A percentile compares a stretch with the other conserved stretches of the same genome.
phyloP scores from a whole-genome alignment of 768 basidiomycete genomes.

The Amanita phalloides region DNA sequence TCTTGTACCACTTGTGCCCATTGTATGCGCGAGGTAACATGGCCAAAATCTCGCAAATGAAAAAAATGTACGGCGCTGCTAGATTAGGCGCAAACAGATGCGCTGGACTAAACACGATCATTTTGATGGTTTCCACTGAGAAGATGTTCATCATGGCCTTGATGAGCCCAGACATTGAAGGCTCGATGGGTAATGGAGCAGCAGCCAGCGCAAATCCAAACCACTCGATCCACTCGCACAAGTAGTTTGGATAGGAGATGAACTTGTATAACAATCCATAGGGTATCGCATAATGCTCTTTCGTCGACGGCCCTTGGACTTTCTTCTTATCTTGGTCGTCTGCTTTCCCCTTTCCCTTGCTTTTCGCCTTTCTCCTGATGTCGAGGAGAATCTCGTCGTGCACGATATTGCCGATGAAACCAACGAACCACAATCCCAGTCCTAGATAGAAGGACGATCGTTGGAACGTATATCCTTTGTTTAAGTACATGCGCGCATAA shows the following conservation, averaged over 20 bases:
- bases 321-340: constrained; percentile 13
- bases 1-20: constrained; percentile 81
- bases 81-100: constrained; percentile 29
- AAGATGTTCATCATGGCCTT: neutral
- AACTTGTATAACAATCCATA: constrained; percentile 65
- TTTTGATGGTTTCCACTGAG: neutral
- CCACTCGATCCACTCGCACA: constrained; percentile 97
- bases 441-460: constrained; percentile 51
- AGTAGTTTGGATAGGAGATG: constrained; percentile 88
- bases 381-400: constrained; percentile 88
- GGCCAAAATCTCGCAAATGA: constrained; percentile 54
- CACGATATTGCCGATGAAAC: constrained; percentile 69
- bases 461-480: constrained; percentile 14
- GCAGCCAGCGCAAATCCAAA: constrained; percentile 75
- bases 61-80: constrained; percentile 74
- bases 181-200: constrained; percentile 31
- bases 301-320: constrained; percentile 10
- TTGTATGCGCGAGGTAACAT: constrained; percentile 80
- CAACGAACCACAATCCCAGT: constrained; percentile 53
- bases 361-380: constrained; percentile 56
- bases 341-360: constrained; percentile 23
- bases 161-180: constrained; percentile 3
- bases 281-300: constrained; percentile 70
- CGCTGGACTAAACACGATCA: constrained; percentile 14
- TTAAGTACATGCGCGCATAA: constrained; percentile 32